Evolutionary conservation across 495 filamentous ascomycete species (phyloP).

Genomic region (Rhypophila decipiens): DNA sequence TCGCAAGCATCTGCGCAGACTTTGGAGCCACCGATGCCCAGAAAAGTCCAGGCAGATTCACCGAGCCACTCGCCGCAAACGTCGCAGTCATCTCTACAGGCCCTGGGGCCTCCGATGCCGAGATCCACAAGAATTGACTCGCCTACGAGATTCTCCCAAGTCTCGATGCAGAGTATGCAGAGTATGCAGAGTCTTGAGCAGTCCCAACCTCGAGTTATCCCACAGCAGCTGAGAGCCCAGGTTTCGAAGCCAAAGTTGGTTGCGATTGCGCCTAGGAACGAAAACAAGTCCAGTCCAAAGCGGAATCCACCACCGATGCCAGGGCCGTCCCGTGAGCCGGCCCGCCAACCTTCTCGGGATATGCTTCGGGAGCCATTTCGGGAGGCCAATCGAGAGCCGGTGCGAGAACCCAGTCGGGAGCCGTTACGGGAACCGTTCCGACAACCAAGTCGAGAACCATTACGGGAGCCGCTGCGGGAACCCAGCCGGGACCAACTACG

Average conservation of each 20-base stretch:
- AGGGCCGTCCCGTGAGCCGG: not conserved
- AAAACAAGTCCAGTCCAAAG: constrained; percentile 2
- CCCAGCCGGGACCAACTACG: constrained; percentile 10
- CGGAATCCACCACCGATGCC: not conserved
- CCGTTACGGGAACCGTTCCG: constrained; percentile 12
- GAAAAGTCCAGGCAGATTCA: too few species aligned
- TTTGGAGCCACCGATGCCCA: too few species aligned
- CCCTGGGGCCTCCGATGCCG: too few species aligned
- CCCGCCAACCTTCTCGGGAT: not conserved
- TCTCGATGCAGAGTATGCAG: not conserved
- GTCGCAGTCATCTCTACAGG: too few species aligned
- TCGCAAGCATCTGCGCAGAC: too few species aligned
- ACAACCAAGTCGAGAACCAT: too few species aligned
- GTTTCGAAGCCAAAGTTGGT: constrained; percentile 18
- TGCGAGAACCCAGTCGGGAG: constrained; percentile 9
- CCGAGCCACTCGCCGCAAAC: too few species aligned
- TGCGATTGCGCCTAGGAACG: constrained; percentile 14
- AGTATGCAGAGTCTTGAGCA: not conserved
- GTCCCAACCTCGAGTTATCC: not conserved
- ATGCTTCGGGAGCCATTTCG: constrained; percentile 2
- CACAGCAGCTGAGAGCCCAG: constrained; percentile 7
- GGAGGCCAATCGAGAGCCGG: constrained; percentile 10
- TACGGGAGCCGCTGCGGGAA: constrained; percentile 2
- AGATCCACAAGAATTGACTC: too few species aligned
- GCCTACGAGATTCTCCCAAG: too few species aligned